Percentiles rank a stretch among this genome's conserved stretches.
These are phyloP conservation scores for Cordyceps cicadae DNA, from an alignment of 2,329 filamentous ascomycete species.

Conservation along the genomic window DNA sequence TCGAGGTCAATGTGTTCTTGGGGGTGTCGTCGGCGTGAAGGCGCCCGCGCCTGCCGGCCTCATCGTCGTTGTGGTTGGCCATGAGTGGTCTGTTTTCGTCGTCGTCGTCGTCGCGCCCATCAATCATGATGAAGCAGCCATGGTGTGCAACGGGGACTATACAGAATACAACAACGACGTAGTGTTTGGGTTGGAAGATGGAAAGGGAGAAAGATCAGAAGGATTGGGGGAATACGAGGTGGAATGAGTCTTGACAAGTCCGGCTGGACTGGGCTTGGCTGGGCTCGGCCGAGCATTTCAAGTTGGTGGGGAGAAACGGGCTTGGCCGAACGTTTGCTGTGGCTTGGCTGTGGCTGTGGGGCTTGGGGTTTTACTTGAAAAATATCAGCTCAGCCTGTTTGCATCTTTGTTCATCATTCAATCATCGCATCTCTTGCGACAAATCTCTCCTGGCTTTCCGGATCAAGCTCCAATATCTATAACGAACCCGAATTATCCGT, in stretches of 20 bases:
- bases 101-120: conserved; percentile 15
- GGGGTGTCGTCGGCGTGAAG: neutral
- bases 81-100: conserved; percentile 20
- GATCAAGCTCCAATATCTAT: neutral
- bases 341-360: neutral
- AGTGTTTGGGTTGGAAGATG: neutral
- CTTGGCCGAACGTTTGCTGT: neutral
- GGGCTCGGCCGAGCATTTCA: neutral
- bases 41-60: neutral
- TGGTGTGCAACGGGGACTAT: neutral
- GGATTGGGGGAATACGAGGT: neutral
- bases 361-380: neutral
- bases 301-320: no score
- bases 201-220: neutral
- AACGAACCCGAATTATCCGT: no score
- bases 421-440: neutral
- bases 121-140: conserved; percentile 13
- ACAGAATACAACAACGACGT: no score
- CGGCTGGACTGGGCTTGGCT: neutral
- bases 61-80: conserved; percentile 6
- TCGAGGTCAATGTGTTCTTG: conserved; percentile 3
- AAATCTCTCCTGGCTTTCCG: neutral
- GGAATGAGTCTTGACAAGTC: neutral
- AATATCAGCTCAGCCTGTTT: neutral
- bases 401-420: neutral